Evolutionary conservation across 108 stramenopile species (phyloP).

Genomic region (Ochromonas danica): DNA sequence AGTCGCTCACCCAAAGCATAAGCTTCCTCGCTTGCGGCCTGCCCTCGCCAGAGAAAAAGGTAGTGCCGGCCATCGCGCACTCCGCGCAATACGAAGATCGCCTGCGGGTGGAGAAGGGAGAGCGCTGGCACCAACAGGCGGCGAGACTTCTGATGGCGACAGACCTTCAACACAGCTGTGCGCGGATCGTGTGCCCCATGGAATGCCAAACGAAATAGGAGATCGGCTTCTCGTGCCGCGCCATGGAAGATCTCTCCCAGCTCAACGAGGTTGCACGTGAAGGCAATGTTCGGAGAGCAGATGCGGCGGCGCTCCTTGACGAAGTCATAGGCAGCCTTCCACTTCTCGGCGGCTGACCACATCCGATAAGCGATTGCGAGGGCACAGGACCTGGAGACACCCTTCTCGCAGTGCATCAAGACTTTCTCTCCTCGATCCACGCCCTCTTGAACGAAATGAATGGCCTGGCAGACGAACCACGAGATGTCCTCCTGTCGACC

Average conservation of each 20-base stretch:
- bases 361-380: slow-evolving; percentile 22
- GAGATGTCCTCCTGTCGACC: slow-evolving; percentile 21
- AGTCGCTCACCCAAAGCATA: too few species aligned
- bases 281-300: slow-evolving; percentile 24
- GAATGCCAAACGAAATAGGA: slow-evolving; percentile 11
- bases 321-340: too few species aligned
- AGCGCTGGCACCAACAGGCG: neutral
- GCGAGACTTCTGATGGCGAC: neutral
- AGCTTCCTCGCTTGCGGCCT: neutral
- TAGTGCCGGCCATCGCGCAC: neutral
- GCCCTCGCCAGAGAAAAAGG: neutral
- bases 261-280: neutral
- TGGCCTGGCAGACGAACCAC: slow-evolving; percentile 28
- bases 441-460: slow-evolving; percentile 21
- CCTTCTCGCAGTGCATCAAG: slow-evolving; percentile 31
- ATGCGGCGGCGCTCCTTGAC: neutral
- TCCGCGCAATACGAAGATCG: neutral
- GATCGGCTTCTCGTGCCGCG: neutral
- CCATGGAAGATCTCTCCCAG: slow-evolving; percentile 1
- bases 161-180: slow-evolving; percentile 27
- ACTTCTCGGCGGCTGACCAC: slow-evolving; percentile 2
- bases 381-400: slow-evolving; percentile 23
- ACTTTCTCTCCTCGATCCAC: neutral
- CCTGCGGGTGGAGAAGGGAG: slow-evolving; percentile 5
- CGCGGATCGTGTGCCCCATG: slow-evolving; percentile 1